phyloP scores from a whole-genome alignment of 768 basidiomycete species.

The Pilatotrama ljubarskyi region DNA sequence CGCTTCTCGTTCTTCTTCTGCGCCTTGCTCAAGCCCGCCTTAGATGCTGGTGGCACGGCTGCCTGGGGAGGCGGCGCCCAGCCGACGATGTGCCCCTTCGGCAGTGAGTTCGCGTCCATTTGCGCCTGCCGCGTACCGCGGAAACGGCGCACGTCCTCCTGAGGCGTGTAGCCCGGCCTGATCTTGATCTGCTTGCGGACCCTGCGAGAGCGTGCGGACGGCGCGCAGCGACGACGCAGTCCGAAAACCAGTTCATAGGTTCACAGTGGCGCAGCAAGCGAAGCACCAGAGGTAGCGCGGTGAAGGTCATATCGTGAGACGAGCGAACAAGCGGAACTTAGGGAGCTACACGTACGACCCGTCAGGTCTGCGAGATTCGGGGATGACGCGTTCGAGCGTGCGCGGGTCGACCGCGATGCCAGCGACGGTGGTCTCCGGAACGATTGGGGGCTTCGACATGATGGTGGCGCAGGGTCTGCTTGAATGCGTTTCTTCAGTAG shows the following conservation, averaged over 20 bases:
- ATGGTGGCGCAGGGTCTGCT: not conserved
- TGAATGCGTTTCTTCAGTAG: not conserved
- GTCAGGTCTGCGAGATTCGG: conserved; percentile 78
- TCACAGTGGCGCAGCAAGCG: conserved; percentile 2
- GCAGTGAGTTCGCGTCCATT: conserved; percentile 61
- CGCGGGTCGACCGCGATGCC: conserved; percentile 86
- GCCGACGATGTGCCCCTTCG: conserved; percentile 82
- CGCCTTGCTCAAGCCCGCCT: conserved; percentile 41
- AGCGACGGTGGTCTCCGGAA: conserved; percentile 66
- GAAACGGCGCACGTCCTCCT: conserved; percentile 90
- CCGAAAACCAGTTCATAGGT: not conserved
- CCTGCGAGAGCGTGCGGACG: conserved; percentile 39
- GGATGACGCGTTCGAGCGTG: conserved; percentile 86
- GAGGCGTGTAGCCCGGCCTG: conserved; percentile 90
- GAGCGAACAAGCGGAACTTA: not conserved
- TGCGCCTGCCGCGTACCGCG: conserved; percentile 74
- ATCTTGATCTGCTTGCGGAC: conserved; percentile 87
- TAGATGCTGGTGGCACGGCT: conserved; percentile 32
- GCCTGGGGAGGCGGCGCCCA: conserved; percentile 64
- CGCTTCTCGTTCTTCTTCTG: conserved; percentile 83
- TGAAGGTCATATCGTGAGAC: conserved; percentile 9
- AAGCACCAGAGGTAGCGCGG: conserved; percentile 12
- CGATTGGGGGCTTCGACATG: conserved; percentile 78
- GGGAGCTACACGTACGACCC: conserved; percentile 64
- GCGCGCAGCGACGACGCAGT: not conserved